Evolutionary conservation across 495 filamentous ascomycete species (phyloP).

Genomic region (Daldinia bambusicola): DNA sequence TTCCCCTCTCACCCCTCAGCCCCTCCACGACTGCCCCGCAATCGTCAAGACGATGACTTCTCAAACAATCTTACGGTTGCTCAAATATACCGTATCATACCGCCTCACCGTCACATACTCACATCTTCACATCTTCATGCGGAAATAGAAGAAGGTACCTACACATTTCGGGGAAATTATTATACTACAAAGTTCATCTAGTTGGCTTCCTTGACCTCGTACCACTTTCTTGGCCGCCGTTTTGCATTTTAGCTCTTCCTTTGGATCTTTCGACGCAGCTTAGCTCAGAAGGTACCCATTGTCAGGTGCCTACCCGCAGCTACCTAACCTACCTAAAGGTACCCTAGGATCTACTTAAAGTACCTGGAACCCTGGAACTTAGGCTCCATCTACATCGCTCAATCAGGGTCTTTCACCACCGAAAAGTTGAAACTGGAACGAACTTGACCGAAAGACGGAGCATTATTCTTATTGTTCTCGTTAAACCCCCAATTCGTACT

Average conservation of each 20-base stretch:
- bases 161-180: conserved; percentile 1
- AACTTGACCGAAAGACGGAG: not conserved
- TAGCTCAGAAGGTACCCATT: no score
- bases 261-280: not conserved
- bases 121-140: not conserved
- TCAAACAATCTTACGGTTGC: no score
- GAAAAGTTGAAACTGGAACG: not conserved
- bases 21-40: conserved; percentile 26
- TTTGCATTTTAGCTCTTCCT: not conserved
- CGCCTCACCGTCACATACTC: no score
- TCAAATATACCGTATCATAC: no score
- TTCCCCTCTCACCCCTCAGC: no score
- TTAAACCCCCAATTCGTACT: not conserved
- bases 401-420: not conserved
- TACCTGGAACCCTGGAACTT: not conserved
- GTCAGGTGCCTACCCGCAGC: not conserved
- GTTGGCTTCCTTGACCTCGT: not conserved
- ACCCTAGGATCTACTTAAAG: not conserved
- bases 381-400: conserved; percentile 15
- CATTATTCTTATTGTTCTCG: not conserved
- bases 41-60: not conserved
- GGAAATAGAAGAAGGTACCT: not conserved
- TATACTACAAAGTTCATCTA: not conserved
- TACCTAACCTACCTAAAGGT: not conserved
- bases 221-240: not conserved